Evolutionary conservation across 2,329 filamentous ascomycete species (phyloP).

Genomic region (Metarhizium anisopliae): DNA sequence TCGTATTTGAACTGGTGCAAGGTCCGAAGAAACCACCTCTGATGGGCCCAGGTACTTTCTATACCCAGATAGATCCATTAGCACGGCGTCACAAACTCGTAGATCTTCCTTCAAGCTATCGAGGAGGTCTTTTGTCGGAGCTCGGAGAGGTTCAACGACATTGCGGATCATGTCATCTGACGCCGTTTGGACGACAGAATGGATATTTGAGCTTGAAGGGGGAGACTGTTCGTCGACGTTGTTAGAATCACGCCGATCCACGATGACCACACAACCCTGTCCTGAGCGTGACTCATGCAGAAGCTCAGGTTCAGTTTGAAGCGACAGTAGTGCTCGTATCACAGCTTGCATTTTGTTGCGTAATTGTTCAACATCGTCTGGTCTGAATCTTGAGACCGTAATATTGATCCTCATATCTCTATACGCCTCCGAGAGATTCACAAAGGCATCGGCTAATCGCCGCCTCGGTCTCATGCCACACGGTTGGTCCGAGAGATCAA

Average conservation of each 20-base stretch:
- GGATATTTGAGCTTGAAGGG: background rate
- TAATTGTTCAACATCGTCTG: constrained; percentile 38
- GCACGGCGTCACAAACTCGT: constrained; percentile 37
- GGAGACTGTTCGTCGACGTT: background rate
- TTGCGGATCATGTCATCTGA: constrained; percentile 11
- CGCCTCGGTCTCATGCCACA: constrained; percentile 25
- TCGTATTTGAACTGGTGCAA: constrained; percentile 27
- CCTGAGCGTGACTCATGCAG: constrained; percentile 25
- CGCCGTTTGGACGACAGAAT: background rate
- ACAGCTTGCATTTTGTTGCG: constrained; percentile 48
- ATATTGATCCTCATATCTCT: constrained; percentile 48
- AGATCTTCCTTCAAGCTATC: constrained; percentile 35
- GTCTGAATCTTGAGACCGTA: constrained; percentile 43
- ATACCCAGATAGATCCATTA: constrained; percentile 46
- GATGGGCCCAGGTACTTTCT: constrained; percentile 37
- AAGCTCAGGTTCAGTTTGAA: constrained; percentile 39
- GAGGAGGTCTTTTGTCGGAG: constrained; percentile 38
- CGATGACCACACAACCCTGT: constrained; percentile 9
- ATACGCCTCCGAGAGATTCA: constrained; percentile 46
- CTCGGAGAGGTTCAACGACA: constrained; percentile 26
- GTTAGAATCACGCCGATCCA: constrained; percentile 3
- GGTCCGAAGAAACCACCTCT: constrained; percentile 30
- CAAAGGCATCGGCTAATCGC: constrained; percentile 40
- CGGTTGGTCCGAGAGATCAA: constrained; percentile 10
- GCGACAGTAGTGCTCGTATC: constrained; percentile 41